A percentile compares a stretch with the other conserved stretches of the same genome.
These are phyloP conservation scores for Choiromyces venosus DNA, from an alignment of 495 filamentous ascomycete genomes.

Conservation along the genomic window DNA sequence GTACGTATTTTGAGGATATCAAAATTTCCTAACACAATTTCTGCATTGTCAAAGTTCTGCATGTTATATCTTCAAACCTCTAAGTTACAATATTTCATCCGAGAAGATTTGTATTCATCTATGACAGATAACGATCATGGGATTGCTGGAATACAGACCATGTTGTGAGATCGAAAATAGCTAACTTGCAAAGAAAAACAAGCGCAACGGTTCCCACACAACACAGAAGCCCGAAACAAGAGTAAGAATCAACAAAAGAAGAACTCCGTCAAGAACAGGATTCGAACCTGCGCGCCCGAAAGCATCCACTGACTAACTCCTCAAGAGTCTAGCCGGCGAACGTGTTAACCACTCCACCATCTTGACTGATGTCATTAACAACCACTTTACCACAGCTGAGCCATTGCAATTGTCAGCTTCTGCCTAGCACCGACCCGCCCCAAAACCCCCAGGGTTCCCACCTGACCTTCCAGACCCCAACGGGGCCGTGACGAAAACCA, in stretches of 20 bases:
- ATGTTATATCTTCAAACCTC: not conserved
- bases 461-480: too few relatives aligned
- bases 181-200: too few relatives aligned
- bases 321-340: conserved; percentile 37
- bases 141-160: not conserved
- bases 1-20: not conserved
- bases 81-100: not conserved
- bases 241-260: not conserved
- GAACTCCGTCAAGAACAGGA: conserved; percentile 40
- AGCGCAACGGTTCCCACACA: not conserved
- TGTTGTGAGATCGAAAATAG: not conserved
- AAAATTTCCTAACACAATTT: not conserved
- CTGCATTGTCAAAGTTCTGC: not conserved
- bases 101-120: not conserved
- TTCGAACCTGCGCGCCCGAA: conserved; percentile 43
- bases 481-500: too few relatives aligned
- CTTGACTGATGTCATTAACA: conserved; percentile 17
- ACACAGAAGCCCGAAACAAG: too few relatives aligned
- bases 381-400: too few relatives aligned
- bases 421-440: not conserved
- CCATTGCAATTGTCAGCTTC: too few relatives aligned
- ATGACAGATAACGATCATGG: not conserved
- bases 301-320: conserved; percentile 34
- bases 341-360: conserved; percentile 43
- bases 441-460: too few relatives aligned